Conservation (phyloP, 2,329 filamentous ascomycete genomes). For the Cordyceps militaris region DNA sequence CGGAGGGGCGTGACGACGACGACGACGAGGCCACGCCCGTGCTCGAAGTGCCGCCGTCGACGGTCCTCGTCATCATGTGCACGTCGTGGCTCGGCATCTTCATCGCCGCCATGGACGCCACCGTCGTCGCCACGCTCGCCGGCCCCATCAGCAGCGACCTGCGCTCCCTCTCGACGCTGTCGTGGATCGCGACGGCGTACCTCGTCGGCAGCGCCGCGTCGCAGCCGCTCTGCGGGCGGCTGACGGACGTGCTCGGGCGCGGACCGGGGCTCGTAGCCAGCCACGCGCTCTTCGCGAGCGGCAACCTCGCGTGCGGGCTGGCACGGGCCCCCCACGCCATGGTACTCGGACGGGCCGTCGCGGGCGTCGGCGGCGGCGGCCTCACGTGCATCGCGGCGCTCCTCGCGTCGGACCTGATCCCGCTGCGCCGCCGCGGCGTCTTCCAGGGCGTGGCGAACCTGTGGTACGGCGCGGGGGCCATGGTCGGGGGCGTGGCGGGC, state of each 20-base stretch:
- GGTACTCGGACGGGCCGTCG: slow-evolving; percentile 70
- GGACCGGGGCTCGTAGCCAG: slow-evolving; percentile 71
- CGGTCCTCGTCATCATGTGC: slow-evolving; percentile 47
- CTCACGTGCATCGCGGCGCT: slow-evolving; percentile 68
- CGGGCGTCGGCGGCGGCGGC: slow-evolving; percentile 76
- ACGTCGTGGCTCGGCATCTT: slow-evolving; percentile 55
- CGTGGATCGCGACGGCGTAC: slow-evolving; percentile 84
- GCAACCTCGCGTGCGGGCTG: slow-evolving; percentile 77
- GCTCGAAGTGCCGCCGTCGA: slow-evolving; percentile 40
- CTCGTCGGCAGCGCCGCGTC: slow-evolving; percentile 81
- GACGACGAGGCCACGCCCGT: too few species aligned
- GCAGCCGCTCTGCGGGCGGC: slow-evolving; percentile 74
- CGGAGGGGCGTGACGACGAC: too few species aligned
- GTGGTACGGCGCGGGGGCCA: slow-evolving; percentile 71
- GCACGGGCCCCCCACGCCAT: slow-evolving; percentile 60
- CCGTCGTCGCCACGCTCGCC: slow-evolving; percentile 78
- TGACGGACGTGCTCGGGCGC: slow-evolving; percentile 85
- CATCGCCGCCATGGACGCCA: slow-evolving; percentile 62
- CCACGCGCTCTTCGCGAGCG: slow-evolving; percentile 70
- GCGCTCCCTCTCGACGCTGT: slow-evolving; percentile 70
- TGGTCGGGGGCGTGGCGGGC: slow-evolving; percentile 75
- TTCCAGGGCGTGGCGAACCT: slow-evolving; percentile 82
- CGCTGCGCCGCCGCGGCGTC: slow-evolving; percentile 66
- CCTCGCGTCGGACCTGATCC: slow-evolving; percentile 62
- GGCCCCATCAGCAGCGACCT: slow-evolving; percentile 80